These are phyloP conservation scores for Penicillium pancosmium DNA, from an alignment of 495 filamentous ascomycete genomes.

Conservation along the genomic window DNA sequence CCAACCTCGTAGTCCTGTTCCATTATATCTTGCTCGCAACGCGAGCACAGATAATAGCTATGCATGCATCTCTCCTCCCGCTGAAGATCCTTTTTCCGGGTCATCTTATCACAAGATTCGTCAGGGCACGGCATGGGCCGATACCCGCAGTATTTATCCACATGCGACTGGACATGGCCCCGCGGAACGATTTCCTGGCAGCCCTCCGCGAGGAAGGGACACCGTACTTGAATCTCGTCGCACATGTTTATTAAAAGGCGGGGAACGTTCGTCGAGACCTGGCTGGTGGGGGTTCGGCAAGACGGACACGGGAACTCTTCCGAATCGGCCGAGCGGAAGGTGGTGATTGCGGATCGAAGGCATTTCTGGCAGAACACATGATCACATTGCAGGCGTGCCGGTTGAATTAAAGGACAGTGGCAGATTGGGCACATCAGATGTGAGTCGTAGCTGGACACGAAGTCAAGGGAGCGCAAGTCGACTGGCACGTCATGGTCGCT, in stretches of 20 bases:
- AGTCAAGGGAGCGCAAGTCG: conserved; percentile 73
- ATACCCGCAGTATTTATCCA: conserved; percentile 74
- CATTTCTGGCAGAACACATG: conserved; percentile 78
- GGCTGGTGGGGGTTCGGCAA: conserved; percentile 45
- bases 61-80: conserved; percentile 57
- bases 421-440: conserved; percentile 86
- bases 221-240: conserved; percentile 74
- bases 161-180: conserved; percentile 71
- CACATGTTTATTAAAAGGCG: conserved; percentile 66
- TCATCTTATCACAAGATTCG: conserved; percentile 51
- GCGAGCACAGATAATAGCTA: conserved; percentile 51
- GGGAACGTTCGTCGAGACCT: conserved; percentile 47
- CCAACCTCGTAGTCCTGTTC: conserved; percentile 61
- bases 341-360: conserved; percentile 60
- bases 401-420: conserved; percentile 70
- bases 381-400: conserved; percentile 73
- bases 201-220: conserved; percentile 63
- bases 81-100: conserved; percentile 47
- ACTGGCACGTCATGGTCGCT: conserved; percentile 40
- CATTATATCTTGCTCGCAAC: conserved; percentile 58
- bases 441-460: conserved; percentile 67
- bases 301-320: conserved; percentile 49
- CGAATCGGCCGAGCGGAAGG: conserved; percentile 38
- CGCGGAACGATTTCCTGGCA: conserved; percentile 66
- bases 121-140: conserved; percentile 65